Percentiles rank a stretch among this genome's conserved stretches.
phyloP scores from a whole-genome alignment of 208 protist genomes.

The Acanthamoeba healyi region DNA sequence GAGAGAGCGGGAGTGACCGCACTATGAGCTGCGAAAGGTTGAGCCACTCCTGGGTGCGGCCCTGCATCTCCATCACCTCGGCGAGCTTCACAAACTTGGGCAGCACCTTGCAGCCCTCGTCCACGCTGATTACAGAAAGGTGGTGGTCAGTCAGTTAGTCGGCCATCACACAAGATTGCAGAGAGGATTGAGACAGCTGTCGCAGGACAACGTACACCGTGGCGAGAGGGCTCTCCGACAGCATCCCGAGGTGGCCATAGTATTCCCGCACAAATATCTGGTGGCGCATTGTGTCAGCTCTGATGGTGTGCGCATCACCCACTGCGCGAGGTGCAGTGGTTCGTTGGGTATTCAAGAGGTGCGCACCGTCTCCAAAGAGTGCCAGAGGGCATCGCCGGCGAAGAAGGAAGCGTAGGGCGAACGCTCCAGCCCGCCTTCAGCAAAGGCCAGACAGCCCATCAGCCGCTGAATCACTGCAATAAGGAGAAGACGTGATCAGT shows the following conservation, averaged over 20 bases:
- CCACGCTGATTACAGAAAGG: background rate
- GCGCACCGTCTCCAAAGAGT: background rate
- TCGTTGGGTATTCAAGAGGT: too few species aligned
- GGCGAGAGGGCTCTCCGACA: background rate
- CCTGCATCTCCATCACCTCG: conserved; percentile 67
- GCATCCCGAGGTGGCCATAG: conserved; percentile 1
- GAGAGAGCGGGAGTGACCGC: background rate
- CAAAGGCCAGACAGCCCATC: conserved; percentile 57
- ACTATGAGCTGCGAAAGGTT: conserved; percentile 60
- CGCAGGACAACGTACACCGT: conserved; percentile 1
- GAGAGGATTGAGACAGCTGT: background rate
- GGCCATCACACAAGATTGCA: background rate
- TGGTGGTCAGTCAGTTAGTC: background rate
- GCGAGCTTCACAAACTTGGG: conserved; percentile 69
- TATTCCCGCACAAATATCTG: conserved; percentile 57
- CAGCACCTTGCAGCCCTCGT: conserved; percentile 67
- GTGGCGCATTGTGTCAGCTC: too few species aligned
- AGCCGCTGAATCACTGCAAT: conserved; percentile 46
- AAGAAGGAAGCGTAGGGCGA: conserved; percentile 67
- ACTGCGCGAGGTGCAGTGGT: too few species aligned
- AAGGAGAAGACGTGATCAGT: background rate
- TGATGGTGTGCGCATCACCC: too few species aligned
- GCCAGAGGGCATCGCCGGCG: background rate
- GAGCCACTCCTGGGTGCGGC: conserved; percentile 61
- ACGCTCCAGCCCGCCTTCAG: background rate